Evolutionary conservation across 805 yeast genomes (phyloP), one percentile per base, ranked within the genome.

Genomic region (Hermanozyma aechmeae): DNA sequence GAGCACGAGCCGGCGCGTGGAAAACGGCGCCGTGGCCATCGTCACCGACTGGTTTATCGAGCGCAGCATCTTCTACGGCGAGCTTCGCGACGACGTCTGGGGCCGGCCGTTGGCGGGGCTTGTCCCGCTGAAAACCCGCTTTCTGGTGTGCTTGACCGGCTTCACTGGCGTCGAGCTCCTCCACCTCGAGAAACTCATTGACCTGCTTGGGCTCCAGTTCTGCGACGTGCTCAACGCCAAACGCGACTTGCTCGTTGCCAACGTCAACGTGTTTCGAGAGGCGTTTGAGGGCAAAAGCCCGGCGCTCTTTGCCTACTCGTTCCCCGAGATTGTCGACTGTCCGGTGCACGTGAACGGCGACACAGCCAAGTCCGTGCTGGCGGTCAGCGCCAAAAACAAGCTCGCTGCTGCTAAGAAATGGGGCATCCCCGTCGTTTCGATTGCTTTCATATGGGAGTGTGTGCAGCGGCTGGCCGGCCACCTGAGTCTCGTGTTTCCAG

Each of bases 11-110:
- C 31, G 35, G 15, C 42, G 38, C 16, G 40, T 50, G 21, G 48
- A 45, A 27, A 31, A 33, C 26, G 33, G 33, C 15, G 47, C 21
- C 14, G 48, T 37, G 3, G 43, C 45, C 12, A 37, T 76, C 0
- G 70, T 75, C 2, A 83, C 94, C 0, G 94, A 85, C 50, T 83
- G 89, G 81, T 77, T 78, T 39, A 54, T 85, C 9, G 95, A 84
- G 51, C 58, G 94, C 33, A 71, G 81, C 15, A 58, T 83, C 14
- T 77, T 68, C 51, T 75, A 75, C 40, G 65, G 69, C 25, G 48
- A 53, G 25, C 40, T 71, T 5, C 51, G 56, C 11, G 42, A 50
- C 19, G 94, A 79, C 45, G 48, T 57, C 11, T 83, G 95, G 95
- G 69, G 79, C 3, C 45, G 46, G 29, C 83, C 82, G 2, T 58